Evolutionary conservation across 2,329 filamentous ascomycete species (phyloP).

Genomic region (Fusarium bulbicola): DNA sequence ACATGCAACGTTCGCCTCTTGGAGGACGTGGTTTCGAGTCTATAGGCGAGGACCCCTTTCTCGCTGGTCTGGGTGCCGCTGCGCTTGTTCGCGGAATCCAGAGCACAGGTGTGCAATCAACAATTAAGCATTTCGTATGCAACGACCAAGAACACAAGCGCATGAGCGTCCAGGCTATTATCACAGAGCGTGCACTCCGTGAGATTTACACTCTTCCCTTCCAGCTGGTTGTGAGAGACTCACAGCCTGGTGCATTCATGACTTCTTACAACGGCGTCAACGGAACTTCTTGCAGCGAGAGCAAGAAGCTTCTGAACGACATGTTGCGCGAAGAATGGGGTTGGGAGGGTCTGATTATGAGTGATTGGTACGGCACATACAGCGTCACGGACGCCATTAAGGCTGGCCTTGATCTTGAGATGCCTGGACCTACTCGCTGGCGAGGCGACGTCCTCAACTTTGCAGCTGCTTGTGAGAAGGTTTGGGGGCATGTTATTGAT

Average conservation of each 20-base stretch:
- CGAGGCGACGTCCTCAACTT: constrained; percentile 62
- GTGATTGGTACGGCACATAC: constrained; percentile 68
- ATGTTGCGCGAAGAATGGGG: constrained; percentile 66
- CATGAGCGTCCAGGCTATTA: constrained; percentile 63
- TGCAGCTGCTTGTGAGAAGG: constrained; percentile 64
- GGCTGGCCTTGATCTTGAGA: constrained; percentile 67
- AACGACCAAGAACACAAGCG: constrained; percentile 69
- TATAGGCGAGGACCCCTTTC: constrained; percentile 65
- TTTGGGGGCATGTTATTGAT: constrained; percentile 63
- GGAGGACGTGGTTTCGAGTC: constrained; percentile 69
- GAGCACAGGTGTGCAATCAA: constrained; percentile 63
- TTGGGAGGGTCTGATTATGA: constrained; percentile 66
- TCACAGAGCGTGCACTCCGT: constrained; percentile 64
- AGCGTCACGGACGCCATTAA: constrained; percentile 60
- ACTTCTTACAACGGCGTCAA: constrained; percentile 69
- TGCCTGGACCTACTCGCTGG: constrained; percentile 65
- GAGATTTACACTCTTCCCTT: constrained; percentile 69
- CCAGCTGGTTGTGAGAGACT: constrained; percentile 63
- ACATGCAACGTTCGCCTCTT: constrained; percentile 68
- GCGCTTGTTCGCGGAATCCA: constrained; percentile 65
- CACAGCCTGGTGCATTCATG: constrained; percentile 64
- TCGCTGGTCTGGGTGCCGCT: constrained; percentile 63
- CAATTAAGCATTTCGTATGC: constrained; percentile 69
- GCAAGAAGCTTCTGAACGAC: constrained; percentile 57
- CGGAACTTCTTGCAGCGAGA: constrained; percentile 65